Evolutionary conservation across 352 stramenopile species (phyloP), one percentile per base, ranked within the genome.

Genomic region (Phytophthora tentaculata): DNA sequence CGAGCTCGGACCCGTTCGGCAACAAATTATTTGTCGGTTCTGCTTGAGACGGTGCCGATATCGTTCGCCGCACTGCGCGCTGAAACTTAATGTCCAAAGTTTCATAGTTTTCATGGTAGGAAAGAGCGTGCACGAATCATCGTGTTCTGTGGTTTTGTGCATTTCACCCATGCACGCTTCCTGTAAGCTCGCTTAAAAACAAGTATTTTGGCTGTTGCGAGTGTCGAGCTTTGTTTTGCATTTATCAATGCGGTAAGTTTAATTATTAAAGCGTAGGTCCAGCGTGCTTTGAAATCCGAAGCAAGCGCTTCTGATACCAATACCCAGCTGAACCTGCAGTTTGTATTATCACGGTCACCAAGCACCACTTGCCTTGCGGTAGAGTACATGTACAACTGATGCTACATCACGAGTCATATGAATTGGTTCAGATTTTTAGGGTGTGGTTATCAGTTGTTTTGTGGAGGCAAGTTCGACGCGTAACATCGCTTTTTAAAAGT

Each of bases 41-140:
- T 52, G 44, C 44, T 56, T 16, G 26, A 32, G 54, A 29, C 35
- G 20, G 24, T 19, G 1, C 43, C 16, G 5, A 8, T 37, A 23
- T 48, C 41, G 19, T 14, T 43, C 35, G 35, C 35, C 35, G 35
- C 35, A 43, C 41, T 48, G 41, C 41, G 41, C n/a, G 45, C 62
- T 64, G 62, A 64, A 69, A 62, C 35, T 48, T 64, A 64, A 45
- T 53, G 44, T 57, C 19, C 32, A 39, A 39, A 39, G 32, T 39
- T 14, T 39, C 32, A 39, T 19, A 19, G 14, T n/a, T 43, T 43
- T 43, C 35, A 32, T 32, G 28, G 28, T 32, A 32, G 28, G 28
- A 32, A 32, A 32, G 12, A 43, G 13, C 35, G 12, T 43, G 3
- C 35, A 43, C 7, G 35, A 43, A 43, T 43, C 32, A 39, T 16